Evolutionary conservation across 495 filamentous ascomycete species (phyloP), one percentile per base, ranked within the genome.

Genomic region (Lasiosphaeria ovina): DNA sequence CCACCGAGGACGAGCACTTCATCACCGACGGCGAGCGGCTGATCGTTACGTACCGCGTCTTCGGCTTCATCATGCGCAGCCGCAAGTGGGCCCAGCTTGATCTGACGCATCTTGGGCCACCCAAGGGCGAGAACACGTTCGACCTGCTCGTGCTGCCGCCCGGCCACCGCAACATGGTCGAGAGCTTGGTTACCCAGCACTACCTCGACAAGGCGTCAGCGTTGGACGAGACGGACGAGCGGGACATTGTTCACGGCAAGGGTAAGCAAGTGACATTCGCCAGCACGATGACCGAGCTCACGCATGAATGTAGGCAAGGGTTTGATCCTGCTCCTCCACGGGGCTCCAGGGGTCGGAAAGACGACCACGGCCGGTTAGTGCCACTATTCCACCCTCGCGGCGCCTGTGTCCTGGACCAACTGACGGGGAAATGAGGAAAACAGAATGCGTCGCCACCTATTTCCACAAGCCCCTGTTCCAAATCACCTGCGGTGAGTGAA

Each of bases 311-410:
- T 42, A 55, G 51, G 81, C 75, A 1, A 75, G 38, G 82, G 81
- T 0, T 63, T 83, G 8, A 74, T 81, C 10, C 68, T 77, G 9
- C 69, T 85, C 1, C 73, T 68, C 0, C 78, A 79, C 45, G 82
- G 82, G 68, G 9, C 68, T 2, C 80, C 81, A 6, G 80, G 80
- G 0, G 75, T 79, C 0, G 78, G 77, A 0, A 79, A 79, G 61
- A 77, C 77, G 5, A 66, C 69, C 0, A 79, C 78, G 11, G 76
- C 76, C 3, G 74, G 72, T 74, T 24, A 24, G 24, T 24, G 2
- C 24, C 24, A 24, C 24, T 24, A 24, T 24, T 24, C 24, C 24
- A 24, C 24, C 24, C 24, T 24, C 24, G 24, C 24, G 24, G 24
- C 2, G 0, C 24, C 24, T 2, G 24, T 2, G 24, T 24, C 24